Evolutionary conservation across 305 asterid genomes (phyloP).

Genomic region (Solanum hybrid): DNA sequence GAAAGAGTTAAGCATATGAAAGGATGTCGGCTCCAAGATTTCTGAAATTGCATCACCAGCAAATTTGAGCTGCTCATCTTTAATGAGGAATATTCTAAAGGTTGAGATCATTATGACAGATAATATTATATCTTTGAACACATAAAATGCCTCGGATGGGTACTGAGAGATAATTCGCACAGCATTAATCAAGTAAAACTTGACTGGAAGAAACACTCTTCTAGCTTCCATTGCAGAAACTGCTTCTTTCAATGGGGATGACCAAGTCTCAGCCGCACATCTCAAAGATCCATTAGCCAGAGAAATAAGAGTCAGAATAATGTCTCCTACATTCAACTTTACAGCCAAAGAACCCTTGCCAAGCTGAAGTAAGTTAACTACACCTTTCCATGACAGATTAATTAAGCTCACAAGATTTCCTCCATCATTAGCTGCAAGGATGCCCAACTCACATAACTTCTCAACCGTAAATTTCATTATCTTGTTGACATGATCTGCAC

Average conservation of each 20-base stretch:
- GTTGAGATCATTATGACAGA: slow-evolving; percentile 59
- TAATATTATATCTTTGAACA: slow-evolving; percentile 59
- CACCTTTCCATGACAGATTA: slow-evolving; percentile 93
- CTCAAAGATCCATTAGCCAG: slow-evolving; percentile 64
- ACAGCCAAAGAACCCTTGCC: slow-evolving; percentile 77
- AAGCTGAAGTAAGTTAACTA: slow-evolving; percentile 78
- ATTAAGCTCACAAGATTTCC: slow-evolving; percentile 81
- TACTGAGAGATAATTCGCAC: slow-evolving; percentile 87
- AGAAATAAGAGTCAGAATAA: slow-evolving; percentile 62
- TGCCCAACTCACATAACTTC: slow-evolving; percentile 76
- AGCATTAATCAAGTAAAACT: slow-evolving; percentile 87
- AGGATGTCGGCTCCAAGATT: slow-evolving; percentile 74
- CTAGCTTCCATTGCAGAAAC: slow-evolving; percentile 69
- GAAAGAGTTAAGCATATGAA: slow-evolving; percentile 75
- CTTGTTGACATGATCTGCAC: slow-evolving; percentile 41
- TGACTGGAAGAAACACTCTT: slow-evolving; percentile 81
- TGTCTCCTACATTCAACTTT: slow-evolving; percentile 54
- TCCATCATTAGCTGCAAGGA: slow-evolving; percentile 85
- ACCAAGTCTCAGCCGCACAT: slow-evolving; percentile 73
- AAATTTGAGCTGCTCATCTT: slow-evolving; percentile 45
- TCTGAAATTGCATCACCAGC: slow-evolving; percentile 65
- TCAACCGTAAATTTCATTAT: slow-evolving; percentile 49
- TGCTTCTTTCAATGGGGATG: slow-evolving; percentile 36
- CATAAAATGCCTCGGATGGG: slow-evolving; percentile 50
- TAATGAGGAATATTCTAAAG: slow-evolving; percentile 63